Percentiles rank a stretch among this genome's conserved stretches.
These are phyloP conservation scores for Deakozyma indianensis DNA, from an alignment of 805 yeast species.

Conservation along the genomic window DNA sequence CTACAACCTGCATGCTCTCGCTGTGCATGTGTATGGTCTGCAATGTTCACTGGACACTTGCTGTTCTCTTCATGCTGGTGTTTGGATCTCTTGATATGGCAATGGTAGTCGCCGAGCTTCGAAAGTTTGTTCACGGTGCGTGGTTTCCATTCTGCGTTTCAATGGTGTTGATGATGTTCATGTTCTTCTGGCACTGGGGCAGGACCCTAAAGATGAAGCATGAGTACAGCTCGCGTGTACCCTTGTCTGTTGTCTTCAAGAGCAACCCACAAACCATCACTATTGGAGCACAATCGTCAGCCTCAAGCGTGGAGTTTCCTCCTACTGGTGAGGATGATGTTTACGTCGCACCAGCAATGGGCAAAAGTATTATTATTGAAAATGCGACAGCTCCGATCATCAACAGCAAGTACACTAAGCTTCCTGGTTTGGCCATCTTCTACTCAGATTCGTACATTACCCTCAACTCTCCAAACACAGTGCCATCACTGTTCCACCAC, in stretches of 20 bases:
- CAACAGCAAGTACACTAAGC: constrained; percentile 5
- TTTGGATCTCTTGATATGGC: constrained; percentile 35
- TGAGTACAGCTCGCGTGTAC: constrained; percentile 24
- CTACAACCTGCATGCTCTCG: constrained; percentile 34
- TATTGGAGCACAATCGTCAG: neutral
- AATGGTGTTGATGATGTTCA: constrained; percentile 23
- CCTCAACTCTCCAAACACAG: constrained; percentile 29
- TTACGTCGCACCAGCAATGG: neutral
- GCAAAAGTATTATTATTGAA: constrained; percentile 2
- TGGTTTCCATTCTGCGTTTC: constrained; percentile 45
- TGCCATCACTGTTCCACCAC: constrained; percentile 29
- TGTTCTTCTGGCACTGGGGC: constrained; percentile 35
- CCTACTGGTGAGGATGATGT: neutral
- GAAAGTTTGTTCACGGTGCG: constrained; percentile 43
- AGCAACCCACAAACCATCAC: neutral
- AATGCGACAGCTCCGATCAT: constrained; percentile 4
- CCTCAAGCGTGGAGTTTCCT: neutral
- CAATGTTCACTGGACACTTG: constrained; percentile 23
- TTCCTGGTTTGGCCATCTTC: constrained; percentile 28
- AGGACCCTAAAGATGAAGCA: constrained; percentile 27
- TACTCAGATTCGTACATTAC: constrained; percentile 24
- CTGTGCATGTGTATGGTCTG: constrained; percentile 34
- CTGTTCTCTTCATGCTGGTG: constrained; percentile 22
- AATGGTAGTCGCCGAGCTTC: constrained; percentile 33
- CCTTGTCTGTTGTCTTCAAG: constrained; percentile 2